phyloP scores from a whole-genome alignment of 192 early-diverging fungal genomes.

The Geranomyces michiganensis region DNA sequence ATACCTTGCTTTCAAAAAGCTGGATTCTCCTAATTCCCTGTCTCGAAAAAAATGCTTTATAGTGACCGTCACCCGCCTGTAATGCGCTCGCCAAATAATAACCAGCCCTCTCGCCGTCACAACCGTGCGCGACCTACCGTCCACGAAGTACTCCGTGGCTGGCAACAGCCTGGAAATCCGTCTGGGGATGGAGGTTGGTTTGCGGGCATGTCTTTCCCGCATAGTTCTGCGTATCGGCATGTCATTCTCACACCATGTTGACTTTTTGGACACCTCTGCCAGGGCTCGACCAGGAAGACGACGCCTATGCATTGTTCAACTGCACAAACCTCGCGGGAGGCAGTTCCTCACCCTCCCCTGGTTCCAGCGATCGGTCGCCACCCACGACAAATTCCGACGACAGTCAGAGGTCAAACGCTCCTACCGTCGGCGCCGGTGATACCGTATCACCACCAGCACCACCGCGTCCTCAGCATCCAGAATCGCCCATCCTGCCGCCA shows the following conservation, averaged over 20 bases:
- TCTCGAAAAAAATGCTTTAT: too few relatives aligned
- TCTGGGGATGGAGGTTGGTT: background rate
- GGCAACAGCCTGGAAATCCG: slow-evolving; percentile 4
- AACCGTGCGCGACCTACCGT: slow-evolving; percentile 5
- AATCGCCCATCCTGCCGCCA: background rate
- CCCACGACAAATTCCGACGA: background rate
- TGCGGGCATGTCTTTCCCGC: background rate
- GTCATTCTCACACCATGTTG: background rate
- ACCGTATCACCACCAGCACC: slow-evolving; percentile 2
- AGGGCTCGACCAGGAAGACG: background rate
- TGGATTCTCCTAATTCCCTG: too few relatives aligned
- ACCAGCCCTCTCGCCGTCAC: background rate
- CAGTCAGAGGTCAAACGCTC: too few relatives aligned
- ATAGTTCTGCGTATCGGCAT: background rate
- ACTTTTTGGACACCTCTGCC: background rate
- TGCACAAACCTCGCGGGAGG: background rate
- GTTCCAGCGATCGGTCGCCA: background rate
- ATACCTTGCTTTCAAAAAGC: too few relatives aligned
- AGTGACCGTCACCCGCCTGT: too few relatives aligned
- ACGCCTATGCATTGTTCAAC: background rate
- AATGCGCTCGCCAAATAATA: background rate
- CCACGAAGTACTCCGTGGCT: slow-evolving; percentile 4
- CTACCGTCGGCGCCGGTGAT: too few relatives aligned
- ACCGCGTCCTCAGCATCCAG: background rate
- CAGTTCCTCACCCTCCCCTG: background rate